Base-by-base conservation (phyloP, 2,329 filamentous ascomycete genomes). In the Corynespora cassiicola region DNA sequence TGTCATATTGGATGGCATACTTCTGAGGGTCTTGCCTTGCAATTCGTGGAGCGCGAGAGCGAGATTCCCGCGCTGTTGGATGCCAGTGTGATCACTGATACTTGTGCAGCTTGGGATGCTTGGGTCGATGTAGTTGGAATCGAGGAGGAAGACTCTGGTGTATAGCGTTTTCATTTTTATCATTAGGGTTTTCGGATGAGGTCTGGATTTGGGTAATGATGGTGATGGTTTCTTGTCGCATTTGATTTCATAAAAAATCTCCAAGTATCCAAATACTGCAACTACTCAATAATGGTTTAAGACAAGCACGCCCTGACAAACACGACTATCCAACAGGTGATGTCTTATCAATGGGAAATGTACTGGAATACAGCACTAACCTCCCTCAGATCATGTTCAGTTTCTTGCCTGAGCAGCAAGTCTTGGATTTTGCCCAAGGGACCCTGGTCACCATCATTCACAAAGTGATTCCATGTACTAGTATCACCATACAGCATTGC, bases 401-500 rank as follows among this genome's bases (percentile, higher is more conserved):
- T 82, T 72, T 99, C 94, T 69, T 97, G 94, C 50, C 92, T 80
- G 31, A 99, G 74, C 61, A 99, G 64, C 63, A 96, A 70, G 73
- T 99, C 94, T 68, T 99, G 92, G 42, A 99, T 99, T 43, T 81
- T 79, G 49, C 82, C 80, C 61, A 99, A 70, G 1, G 82, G 85
- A 0, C 82, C 82, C 5, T 74, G 72, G 50, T 79, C 79, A 3
- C 81, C 82, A 47, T 85, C 81, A 57, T 96, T 96, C 27, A 87
- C 81, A 71, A 96, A 95, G 69, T 99, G 94, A 61, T 99, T 99
- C 94, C 94, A 99, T n/a, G 90, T 92, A 70, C 90, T 97, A 15
- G 94, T 97, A 62, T 99, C 94, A 35, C 94, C 94, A 62, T 99
- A 99, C 44, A 99, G 74, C 86, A 97, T 92, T 1, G 94, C 94